Percentiles rank a stretch among this genome's conserved stretches.
These are phyloP conservation scores for Phalaenopsis aphrodite DNA, from an alignment of 106 monocot genomes.

Conservation along the genomic window DNA sequence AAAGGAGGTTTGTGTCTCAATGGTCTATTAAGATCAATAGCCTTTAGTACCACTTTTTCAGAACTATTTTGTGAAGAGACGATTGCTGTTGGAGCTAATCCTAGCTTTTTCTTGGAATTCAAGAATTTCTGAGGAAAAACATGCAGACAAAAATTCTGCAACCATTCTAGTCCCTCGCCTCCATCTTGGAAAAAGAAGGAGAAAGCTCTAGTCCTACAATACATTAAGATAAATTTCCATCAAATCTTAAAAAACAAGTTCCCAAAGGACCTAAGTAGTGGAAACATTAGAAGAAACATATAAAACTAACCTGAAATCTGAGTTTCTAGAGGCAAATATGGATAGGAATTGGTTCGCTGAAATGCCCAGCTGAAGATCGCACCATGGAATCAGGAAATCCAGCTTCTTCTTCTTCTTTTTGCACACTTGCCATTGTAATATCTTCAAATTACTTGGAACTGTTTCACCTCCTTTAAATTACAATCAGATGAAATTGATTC, in stretches of 20 bases:
- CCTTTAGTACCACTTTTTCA: conserved; percentile 35
- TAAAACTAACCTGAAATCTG: conserved; percentile 57
- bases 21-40: conserved; percentile 40
- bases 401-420: conserved; percentile 37
- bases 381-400: too few relatives aligned
- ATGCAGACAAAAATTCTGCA: conserved; percentile 25
- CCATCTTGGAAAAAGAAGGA: conserved; percentile 68
- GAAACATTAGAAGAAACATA: background rate
- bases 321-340: conserved; percentile 64
- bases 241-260: background rate
- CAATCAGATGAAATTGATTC: background rate
- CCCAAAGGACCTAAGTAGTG: background rate
- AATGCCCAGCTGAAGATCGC: conserved; percentile 83
- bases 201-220: conserved; percentile 70
- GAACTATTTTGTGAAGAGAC: conserved; percentile 33
- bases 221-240: background rate
- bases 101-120: conserved; percentile 41
- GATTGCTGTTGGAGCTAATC: conserved; percentile 75
- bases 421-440: conserved; percentile 79
- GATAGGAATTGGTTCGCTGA: conserved; percentile 85
- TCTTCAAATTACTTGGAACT: conserved; percentile 68
- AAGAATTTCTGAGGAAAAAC: conserved; percentile 55
- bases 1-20: conserved; percentile 28
- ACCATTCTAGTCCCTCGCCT: conserved; percentile 35
- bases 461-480: conserved; percentile 62